These are phyloP conservation scores for Marasmius fiardii DNA, from an alignment of 1,284 basidiomycete genomes.

Conservation along the genomic window DNA sequence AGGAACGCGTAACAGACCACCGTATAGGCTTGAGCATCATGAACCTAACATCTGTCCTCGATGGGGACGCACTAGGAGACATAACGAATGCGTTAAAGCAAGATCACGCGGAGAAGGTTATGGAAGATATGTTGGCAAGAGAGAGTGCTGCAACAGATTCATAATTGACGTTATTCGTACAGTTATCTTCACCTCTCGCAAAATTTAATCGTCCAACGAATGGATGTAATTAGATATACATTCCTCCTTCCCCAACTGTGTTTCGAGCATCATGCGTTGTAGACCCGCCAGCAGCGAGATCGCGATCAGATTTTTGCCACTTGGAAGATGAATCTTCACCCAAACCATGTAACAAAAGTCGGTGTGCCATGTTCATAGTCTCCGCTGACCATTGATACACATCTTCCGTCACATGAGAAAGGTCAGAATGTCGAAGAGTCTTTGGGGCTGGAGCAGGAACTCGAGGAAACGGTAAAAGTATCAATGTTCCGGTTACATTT, in stretches of 20 bases:
- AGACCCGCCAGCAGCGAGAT: background rate
- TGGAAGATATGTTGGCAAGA: conserved; percentile 60
- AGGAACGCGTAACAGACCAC: conserved; percentile 92
- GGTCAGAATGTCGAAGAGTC: conserved; percentile 27
- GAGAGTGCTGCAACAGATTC: no score
- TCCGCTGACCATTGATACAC: conserved; percentile 32
- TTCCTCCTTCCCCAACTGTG: conserved; percentile 44
- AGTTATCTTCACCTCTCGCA: background rate
- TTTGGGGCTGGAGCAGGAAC: conserved; percentile 38
- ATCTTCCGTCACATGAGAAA: conserved; percentile 27
- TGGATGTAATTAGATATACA: conserved; percentile 46
- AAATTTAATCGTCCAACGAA: background rate
- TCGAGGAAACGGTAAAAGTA: conserved; percentile 52
- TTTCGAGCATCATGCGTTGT: background rate
- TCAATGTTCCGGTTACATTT: conserved; percentile 21
- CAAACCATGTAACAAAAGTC: conserved; percentile 27
- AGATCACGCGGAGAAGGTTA: conserved; percentile 59
- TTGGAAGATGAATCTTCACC: conserved; percentile 9
- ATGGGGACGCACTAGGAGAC: conserved; percentile 69
- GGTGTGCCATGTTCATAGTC: conserved; percentile 33
- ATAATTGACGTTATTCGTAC: no score
- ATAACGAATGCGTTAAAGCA: conserved; percentile 64
- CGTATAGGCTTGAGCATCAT: conserved; percentile 77
- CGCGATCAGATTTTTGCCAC: conserved; percentile 11
- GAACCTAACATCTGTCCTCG: conserved; percentile 73